Evolutionary conservation across 768 basidiomycete genomes (phyloP).

Genomic region (Kwoniella dendrophila): DNA sequence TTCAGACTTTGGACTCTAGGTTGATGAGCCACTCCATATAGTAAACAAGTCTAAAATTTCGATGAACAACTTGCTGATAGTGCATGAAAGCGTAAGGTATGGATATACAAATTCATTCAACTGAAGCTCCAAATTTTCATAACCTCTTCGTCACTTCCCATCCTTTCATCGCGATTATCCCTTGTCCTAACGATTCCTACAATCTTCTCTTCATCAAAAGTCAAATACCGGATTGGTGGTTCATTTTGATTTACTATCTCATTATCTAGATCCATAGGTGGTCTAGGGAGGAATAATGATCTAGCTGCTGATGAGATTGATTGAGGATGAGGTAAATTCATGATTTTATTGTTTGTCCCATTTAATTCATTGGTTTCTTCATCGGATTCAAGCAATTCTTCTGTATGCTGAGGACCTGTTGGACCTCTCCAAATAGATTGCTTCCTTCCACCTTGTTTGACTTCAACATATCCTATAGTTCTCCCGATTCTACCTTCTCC

Average conservation of each 20-base stretch:
- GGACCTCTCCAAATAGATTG: slow-evolving; percentile 31
- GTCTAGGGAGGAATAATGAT: slow-evolving; percentile 40
- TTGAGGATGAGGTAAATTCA: slow-evolving; percentile 45
- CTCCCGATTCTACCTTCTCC: slow-evolving; percentile 27
- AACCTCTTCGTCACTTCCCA: slow-evolving; percentile 18
- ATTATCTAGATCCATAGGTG: slow-evolving; percentile 20
- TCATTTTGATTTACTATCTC: neutral
- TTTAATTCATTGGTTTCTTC: slow-evolving; percentile 5
- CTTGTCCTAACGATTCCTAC: slow-evolving; percentile 44
- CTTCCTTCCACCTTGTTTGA: slow-evolving; percentile 30
- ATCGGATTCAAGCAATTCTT: neutral
- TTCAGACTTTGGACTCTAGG: too few species aligned
- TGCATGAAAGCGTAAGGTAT: too few species aligned
- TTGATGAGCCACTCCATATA: too few species aligned
- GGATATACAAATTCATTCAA: slow-evolving; percentile 8
- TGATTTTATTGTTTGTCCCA: neutral
- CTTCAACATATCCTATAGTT: slow-evolving; percentile 48
- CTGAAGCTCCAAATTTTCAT: slow-evolving; percentile 50
- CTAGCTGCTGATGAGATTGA: slow-evolving; percentile 51
- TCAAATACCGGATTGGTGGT: slow-evolving; percentile 39
- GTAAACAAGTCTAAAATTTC: too few species aligned
- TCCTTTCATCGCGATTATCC: neutral
- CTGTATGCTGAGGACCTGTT: slow-evolving; percentile 16
- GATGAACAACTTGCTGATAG: too few species aligned
- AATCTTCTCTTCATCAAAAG: slow-evolving; percentile 56